These are phyloP conservation scores for Linnemannia elongata DNA, from an alignment of 192 early-diverging fungal genomes.

Conservation along the genomic window DNA sequence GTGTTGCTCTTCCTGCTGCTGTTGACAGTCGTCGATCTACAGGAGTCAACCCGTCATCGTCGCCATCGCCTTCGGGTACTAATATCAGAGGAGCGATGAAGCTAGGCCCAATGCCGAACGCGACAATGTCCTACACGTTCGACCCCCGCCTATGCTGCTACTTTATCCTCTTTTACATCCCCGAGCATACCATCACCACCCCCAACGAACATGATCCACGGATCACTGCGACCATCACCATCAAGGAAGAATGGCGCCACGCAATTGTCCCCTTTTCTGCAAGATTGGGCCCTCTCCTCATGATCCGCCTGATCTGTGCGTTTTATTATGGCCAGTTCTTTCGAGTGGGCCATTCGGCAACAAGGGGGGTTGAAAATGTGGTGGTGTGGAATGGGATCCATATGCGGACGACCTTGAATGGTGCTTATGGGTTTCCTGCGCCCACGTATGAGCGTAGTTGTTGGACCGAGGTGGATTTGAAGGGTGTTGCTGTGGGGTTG, in stretches of 20 bases:
- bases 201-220: background rate
- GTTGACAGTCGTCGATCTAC: background rate
- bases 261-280: background rate
- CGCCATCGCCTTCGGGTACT: background rate
- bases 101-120: background rate
- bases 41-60: background rate
- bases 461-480: background rate
- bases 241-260: background rate
- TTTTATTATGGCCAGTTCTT: background rate
- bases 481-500: background rate
- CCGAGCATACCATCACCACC: background rate
- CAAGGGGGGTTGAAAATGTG: background rate
- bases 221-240: background rate
- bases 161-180: background rate
- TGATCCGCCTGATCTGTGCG: background rate
- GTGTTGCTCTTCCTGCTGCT: background rate
- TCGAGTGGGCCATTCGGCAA: background rate
- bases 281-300: background rate
- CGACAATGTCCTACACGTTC: background rate
- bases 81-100: background rate
- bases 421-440: background rate
- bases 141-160: background rate
- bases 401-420: background rate
- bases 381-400: conserved; percentile 2
- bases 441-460: background rate